Conservation (phyloP, 192 early-diverging fungal species). For the Coemansia erecta region DNA sequence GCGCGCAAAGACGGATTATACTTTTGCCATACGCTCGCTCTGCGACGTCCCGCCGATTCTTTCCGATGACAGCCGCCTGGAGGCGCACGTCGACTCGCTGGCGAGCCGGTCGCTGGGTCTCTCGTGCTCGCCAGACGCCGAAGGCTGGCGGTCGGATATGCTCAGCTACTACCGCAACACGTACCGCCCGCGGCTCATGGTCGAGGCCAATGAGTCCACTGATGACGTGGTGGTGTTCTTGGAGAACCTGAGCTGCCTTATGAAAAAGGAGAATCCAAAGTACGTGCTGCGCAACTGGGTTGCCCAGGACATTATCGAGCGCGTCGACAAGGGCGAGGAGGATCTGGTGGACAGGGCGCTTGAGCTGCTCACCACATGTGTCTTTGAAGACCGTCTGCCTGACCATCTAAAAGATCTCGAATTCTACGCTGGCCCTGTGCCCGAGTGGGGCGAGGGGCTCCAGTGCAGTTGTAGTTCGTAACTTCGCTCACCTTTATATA, state of each 20-base stretch:
- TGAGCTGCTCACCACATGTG: slow-evolving; percentile 54
- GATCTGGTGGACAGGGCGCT: slow-evolving; percentile 36
- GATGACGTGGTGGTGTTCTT: slow-evolving; percentile 8
- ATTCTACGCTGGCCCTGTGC: slow-evolving; percentile 55
- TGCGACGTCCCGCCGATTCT: slow-evolving; percentile 53
- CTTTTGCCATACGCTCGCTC: slow-evolving; percentile 70
- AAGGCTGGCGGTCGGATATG: slow-evolving; percentile 14
- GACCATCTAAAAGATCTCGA: slow-evolving; percentile 34
- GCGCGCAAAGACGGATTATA: slow-evolving; percentile 67
- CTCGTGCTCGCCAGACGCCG: slow-evolving; percentile 4
- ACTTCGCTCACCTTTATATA: not conserved
- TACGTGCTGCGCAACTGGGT: slow-evolving; percentile 81
- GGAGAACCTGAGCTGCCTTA: slow-evolving; percentile 23
- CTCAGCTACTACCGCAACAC: slow-evolving; percentile 27
- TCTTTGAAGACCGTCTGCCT: slow-evolving; percentile 49
- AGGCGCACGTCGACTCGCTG: slow-evolving; percentile 19
- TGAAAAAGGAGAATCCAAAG: slow-evolving; percentile 72
- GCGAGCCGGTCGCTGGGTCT: slow-evolving; percentile 20
- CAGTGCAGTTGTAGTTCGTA: slow-evolving; percentile 77
- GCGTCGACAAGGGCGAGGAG: slow-evolving; percentile 46
- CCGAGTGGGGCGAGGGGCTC: slow-evolving; percentile 61
- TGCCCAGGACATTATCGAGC: slow-evolving; percentile 63
- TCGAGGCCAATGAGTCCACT: slow-evolving; percentile 21
- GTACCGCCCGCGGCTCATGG: slow-evolving; percentile 60
- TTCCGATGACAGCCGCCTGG: slow-evolving; percentile 1